Percentiles rank a stretch among this genome's conserved stretches.
phyloP scores from a whole-genome alignment of 371 early-diverging fungal species.

The Basidiobolus meristosporus region DNA sequence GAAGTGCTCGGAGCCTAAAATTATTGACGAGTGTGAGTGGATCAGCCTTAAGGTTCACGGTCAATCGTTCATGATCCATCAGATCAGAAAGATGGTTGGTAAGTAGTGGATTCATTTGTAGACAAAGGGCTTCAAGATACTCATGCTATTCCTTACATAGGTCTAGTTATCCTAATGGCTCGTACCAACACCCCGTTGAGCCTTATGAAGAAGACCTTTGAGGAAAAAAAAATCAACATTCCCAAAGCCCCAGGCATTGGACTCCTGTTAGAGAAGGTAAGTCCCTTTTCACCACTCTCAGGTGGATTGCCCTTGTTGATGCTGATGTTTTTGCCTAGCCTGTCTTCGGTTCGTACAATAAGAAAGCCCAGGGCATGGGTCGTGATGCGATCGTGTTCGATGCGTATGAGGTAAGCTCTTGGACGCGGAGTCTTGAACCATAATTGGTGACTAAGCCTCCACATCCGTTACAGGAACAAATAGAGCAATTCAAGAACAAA shows the following conservation, averaged over 20 bases:
- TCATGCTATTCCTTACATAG: background rate
- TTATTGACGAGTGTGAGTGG: slow-evolving; percentile 79
- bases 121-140: background rate
- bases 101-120: slow-evolving; percentile 4
- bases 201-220: slow-evolving; percentile 43
- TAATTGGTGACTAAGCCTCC: slow-evolving; percentile 5
- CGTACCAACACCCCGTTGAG: slow-evolving; percentile 46
- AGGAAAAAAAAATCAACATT: slow-evolving; percentile 57
- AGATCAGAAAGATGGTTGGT: slow-evolving; percentile 99
- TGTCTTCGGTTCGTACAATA: slow-evolving; percentile 48
- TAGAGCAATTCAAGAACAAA: slow-evolving; percentile 63
- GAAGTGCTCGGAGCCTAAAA: slow-evolving; percentile 48
- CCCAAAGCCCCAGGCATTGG: slow-evolving; percentile 98
- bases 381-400: slow-evolving; percentile 21
- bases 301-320: background rate
- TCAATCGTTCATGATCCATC: slow-evolving; percentile 98
- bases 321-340: slow-evolving; percentile 11
- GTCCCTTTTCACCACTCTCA: background rate
- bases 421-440: background rate
- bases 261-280: slow-evolving; percentile 69
- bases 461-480: slow-evolving; percentile 27
- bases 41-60: slow-evolving; percentile 83
- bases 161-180: slow-evolving; percentile 60
- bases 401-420: slow-evolving; percentile 12
- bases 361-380: slow-evolving; percentile 11